Evolutionary conservation across 495 filamentous ascomycete genomes (phyloP).

Genomic region (Lentithecium fluviatile): DNA sequence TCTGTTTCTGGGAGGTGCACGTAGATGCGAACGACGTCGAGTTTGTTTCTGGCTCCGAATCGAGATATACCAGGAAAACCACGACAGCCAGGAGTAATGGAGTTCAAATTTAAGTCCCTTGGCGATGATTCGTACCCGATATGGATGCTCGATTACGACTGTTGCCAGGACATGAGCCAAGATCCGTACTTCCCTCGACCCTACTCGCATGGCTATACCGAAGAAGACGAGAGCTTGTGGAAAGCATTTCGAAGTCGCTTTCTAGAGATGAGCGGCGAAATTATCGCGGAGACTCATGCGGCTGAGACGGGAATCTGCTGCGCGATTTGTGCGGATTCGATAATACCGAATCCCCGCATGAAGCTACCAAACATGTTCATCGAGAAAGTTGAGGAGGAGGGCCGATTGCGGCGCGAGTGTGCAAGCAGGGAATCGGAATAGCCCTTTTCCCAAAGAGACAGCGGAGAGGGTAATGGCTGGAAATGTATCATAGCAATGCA

Average conservation of each 20-base stretch:
- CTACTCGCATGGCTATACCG: neutral
- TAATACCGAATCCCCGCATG: no score
- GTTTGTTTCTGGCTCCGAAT: constrained; percentile 49
- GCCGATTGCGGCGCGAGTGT: no score
- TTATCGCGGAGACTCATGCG: neutral
- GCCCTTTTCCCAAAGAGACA: no score
- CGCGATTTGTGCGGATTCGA: neutral
- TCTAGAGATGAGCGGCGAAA: neutral
- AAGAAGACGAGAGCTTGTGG: neutral
- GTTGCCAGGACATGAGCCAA: constrained; percentile 18
- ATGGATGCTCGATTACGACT: constrained; percentile 37
- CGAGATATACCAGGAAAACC: neutral
- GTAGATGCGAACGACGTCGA: constrained; percentile 54
- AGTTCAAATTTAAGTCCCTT: neutral
- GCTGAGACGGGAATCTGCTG: neutral
- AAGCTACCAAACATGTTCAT: no score
- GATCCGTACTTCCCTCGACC: constrained; percentile 35
- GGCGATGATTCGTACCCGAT: neutral
- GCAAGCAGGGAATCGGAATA: no score
- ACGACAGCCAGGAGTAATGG: neutral
- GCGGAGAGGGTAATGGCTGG: no score
- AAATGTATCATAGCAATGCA: no score
- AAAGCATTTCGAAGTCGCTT: neutral
- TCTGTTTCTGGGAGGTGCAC: constrained; percentile 47
- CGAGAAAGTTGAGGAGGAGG: no score